Base-by-base conservation (phyloP, 1,284 basidiomycete genomes). In the Crepidotus sp. region DNA sequence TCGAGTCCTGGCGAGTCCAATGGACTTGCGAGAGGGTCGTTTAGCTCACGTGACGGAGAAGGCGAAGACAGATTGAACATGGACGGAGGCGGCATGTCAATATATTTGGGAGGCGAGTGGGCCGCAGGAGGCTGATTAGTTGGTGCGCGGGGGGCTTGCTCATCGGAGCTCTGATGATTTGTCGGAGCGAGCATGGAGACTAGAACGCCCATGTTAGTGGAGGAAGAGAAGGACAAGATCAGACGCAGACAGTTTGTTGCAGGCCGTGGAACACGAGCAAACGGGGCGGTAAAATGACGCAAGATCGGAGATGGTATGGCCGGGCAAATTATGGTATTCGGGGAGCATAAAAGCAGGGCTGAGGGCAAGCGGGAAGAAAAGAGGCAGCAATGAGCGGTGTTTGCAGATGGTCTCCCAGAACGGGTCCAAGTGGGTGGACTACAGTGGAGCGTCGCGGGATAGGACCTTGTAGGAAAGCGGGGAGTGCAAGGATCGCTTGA, bases 61-160 rank as follows among this genome's bases (percentile, higher is more conserved):
- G 48, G 13, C 13, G 42, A 40, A 11, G 29, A 17, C 13, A 44
- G 39, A 53, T 50, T 18, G 45, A 52, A 54, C 48, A 46, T 42
- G 33, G 21, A 3, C 3, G 57, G 33, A 42, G 54, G 56, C 19
- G 60, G 57, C 48, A 56, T 51, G 46, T 57, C 57, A 42, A 61
- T 44, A 18, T 53, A 50, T 26, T 57, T 49, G 32, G 55, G 26
- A 52, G 54, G 45, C 41, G 49, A 17, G 46, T 48, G 33, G 54
- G 51, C 32, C 52, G 45, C 51, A n/a, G n/a, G n/a, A n/a, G 21
- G 50, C 30, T 10, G 51, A 46, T 57, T 46, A 37, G 44, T 34
- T 10, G 29, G 45, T 8, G 43, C 4, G 24, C 39, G 38, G 34
- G 7, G 36, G 14, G 36, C 22, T 36, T 41, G 27, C 31, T 45